Conservation (phyloP, 2,329 filamentous ascomycete genomes). For the Dothideomycetes sp. region DNA sequence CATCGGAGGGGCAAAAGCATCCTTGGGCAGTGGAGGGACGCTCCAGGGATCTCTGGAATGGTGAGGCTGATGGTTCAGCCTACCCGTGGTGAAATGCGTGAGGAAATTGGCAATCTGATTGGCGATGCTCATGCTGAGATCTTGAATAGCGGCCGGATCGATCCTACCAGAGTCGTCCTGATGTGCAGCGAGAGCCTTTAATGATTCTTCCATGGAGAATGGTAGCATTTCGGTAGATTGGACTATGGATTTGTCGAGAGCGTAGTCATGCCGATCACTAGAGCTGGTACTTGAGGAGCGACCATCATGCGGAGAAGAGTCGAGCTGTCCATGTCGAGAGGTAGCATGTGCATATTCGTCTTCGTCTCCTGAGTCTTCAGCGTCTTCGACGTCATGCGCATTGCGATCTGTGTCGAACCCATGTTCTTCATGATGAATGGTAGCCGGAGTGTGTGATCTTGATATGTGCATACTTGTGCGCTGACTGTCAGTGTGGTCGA, state of each 20-base stretch:
- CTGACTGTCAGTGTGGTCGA: neutral
- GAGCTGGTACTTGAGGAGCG: slow-evolving; percentile 1
- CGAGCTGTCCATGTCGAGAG: too few relatives aligned
- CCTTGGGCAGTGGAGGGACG: slow-evolving; percentile 5
- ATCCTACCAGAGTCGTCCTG: slow-evolving; percentile 5
- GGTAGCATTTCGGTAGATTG: slow-evolving; percentile 6
- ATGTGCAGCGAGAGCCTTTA: slow-evolving; percentile 8
- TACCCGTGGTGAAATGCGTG: slow-evolving; percentile 1
- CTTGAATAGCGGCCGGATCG: slow-evolving; percentile 19
- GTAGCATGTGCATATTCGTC: too few relatives aligned
- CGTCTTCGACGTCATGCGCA: neutral
- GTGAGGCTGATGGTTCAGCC: slow-evolving; percentile 7
- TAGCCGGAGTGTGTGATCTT: neutral
- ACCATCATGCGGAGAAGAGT: neutral
- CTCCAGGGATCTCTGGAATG: neutral
- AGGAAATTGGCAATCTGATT: slow-evolving; percentile 22
- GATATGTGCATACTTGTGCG: neutral
- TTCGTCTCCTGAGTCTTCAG: neutral
- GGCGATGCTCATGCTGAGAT: slow-evolving; percentile 23
- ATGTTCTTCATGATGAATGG: neutral
- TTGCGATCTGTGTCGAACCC: neutral
- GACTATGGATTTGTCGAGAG: slow-evolving; percentile 1
- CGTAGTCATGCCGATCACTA: too few relatives aligned
- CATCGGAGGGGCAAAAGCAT: slow-evolving; percentile 3
- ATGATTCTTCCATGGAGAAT: slow-evolving; percentile 3